Evolutionary conservation across 2,329 filamentous ascomycete species (phyloP).

Genomic region (Fusarium brachygibbosum): DNA sequence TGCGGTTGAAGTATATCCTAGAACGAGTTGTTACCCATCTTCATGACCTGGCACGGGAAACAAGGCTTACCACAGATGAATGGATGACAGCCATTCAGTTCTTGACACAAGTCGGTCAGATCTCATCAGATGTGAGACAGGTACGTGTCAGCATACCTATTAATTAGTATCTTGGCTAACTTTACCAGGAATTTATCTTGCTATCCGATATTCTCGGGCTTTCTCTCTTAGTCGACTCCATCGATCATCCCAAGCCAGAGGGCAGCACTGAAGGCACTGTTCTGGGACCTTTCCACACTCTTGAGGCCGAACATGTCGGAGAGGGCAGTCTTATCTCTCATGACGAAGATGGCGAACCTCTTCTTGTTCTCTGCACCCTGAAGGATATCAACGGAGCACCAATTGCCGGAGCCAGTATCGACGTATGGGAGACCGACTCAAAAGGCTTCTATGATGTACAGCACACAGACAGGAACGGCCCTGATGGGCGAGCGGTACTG

Average conservation of each 20-base stretch:
- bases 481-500: constrained; percentile 51
- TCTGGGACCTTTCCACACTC: constrained; percentile 84
- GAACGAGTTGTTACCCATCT: constrained; percentile 78
- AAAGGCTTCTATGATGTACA: constrained; percentile 83
- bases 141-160: background rate
- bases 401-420: constrained; percentile 73
- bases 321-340: constrained; percentile 72
- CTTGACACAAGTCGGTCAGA: constrained; percentile 76
- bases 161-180: background rate
- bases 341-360: constrained; percentile 74
- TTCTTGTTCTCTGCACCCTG: constrained; percentile 76
- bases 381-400: constrained; percentile 72
- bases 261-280: constrained; percentile 79
- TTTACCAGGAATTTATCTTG: constrained; percentile 75
- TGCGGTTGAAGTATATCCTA: constrained; percentile 75
- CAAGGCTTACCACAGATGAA: constrained; percentile 77
- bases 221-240: constrained; percentile 79
- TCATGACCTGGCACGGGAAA: constrained; percentile 83
- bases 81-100: constrained; percentile 80
- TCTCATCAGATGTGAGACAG: constrained; percentile 75
- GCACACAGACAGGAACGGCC: constrained; percentile 66
- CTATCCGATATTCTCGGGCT: constrained; percentile 81
- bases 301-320: constrained; percentile 69
- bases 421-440: constrained; percentile 84
- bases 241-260: constrained; percentile 80